phyloP scores from a whole-genome alignment of 345 rosid genomes.

The Chamaenerion angustifolium region DNA sequence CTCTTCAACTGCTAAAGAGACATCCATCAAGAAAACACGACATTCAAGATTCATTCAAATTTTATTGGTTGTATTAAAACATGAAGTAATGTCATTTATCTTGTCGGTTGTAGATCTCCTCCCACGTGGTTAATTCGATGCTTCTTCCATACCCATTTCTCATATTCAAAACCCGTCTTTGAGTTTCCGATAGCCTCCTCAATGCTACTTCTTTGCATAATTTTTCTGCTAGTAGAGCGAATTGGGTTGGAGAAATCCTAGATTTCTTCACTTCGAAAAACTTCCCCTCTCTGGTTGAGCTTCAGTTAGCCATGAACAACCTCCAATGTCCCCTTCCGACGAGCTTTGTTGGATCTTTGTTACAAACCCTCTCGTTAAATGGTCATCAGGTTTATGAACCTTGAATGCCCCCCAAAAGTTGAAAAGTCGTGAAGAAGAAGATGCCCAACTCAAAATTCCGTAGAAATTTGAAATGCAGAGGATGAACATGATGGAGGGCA shows the following conservation, averaged over 20 bases:
- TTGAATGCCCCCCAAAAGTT: no score
- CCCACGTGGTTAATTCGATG: no score
- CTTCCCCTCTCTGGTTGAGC: conserved; percentile 23
- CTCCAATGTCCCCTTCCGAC: conserved; percentile 42
- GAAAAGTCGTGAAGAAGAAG: no score
- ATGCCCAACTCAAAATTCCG: no score
- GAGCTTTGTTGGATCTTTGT: conserved; percentile 14
- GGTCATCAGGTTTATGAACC: conserved; percentile 20
- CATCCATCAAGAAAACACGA: neutral
- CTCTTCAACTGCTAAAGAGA: conserved; percentile 60
- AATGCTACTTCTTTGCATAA: conserved; percentile 29
- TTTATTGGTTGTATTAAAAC: neutral
- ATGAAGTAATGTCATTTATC: neutral
- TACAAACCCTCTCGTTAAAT: conserved; percentile 42
- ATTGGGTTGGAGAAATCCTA: conserved; percentile 37
- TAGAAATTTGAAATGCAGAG: no score
- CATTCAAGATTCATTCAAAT: neutral
- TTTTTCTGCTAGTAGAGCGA: conserved; percentile 36
- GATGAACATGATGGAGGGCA: no score
- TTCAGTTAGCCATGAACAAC: conserved; percentile 32
- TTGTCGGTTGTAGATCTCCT: no score
- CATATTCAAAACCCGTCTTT: no score
- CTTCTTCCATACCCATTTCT: no score
- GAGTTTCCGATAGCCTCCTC: conserved; percentile 33
- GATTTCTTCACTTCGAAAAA: conserved; percentile 20